Evolutionary conservation across 345 rosid genomes (phyloP), one percentile per base, ranked within the genome.

Genomic region (Melaleuca alternifolia): DNA sequence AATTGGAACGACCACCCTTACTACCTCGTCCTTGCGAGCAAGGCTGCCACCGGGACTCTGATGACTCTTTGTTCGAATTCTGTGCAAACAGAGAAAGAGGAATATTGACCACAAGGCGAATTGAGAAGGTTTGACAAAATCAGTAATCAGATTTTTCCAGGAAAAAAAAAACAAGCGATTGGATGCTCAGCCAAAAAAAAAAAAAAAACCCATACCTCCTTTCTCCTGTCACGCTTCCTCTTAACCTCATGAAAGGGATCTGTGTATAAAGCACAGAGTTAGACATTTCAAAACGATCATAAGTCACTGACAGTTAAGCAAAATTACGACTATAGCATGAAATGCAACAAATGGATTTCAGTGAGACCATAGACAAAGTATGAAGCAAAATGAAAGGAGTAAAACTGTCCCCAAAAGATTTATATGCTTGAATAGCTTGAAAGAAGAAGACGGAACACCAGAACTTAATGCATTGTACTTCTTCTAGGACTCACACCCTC

Each of bases 191-290:
- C 77, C 77, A 33, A 33, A 33, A 33, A 65, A 33, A 51, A 4
- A 62, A 37, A 10, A 10, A n/a, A 65, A 7, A 30, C 76, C 51
- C 86, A 48, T 91, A 96, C 99, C 95, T 96, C 98, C 91, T 96
- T 97, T 85, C 87, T 95, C 90, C 89, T 92, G 86, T 94, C 98
- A 18, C 98, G 97, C 88, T 92, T 97, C 62, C 96, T 93, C 89
- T 91, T 97, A 81, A 97, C 99, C 93, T 94, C 98, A 83, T 89
- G 97, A 89, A 97, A 97, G 83, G 98, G 86, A 92, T 93, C 99
- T 97, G 96, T 86, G 83, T 84, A 91, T 87, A 84, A 89, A 5
- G 30, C 51, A 50, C 87, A 61, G 83, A n/a, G 56, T 46, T 90
- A 85, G 91, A 88, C 54, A 71, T 33, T 33, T 65, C 83, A 51